Evolutionary conservation across 2,329 filamentous ascomycete species (phyloP), one percentile per base, ranked within the genome.

Genomic region (Periconia digitata): DNA sequence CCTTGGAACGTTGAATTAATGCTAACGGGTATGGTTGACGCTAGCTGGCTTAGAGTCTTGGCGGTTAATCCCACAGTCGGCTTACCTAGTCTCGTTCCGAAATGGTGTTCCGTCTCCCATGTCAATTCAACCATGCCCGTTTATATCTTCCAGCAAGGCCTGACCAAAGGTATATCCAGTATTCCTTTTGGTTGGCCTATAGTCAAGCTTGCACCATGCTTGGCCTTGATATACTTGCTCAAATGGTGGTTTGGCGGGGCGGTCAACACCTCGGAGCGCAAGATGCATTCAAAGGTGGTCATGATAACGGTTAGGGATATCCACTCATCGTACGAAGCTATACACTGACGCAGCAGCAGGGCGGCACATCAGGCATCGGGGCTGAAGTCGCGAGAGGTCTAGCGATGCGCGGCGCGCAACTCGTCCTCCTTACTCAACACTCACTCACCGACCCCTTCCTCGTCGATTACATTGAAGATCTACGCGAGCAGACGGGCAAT

Each of bases 341-440:
- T n/a, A 27, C 6, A 29, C 60, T 63, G 42, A 70, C 47, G 53
- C 2, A 1, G 22, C 4, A 15, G 15, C 41, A 87, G 85, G 86
- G 94, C 58, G 94, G 92, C 22, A 99, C 94, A 44, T 92, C 92
- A 39, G 94, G 94, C 13, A 88, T 99, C 67, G 94, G 94, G 42
- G 89, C 90, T 50, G 80, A 83, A 47, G 83, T 90, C 37, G 88
- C 87, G 5, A 78, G 83, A 55, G 83, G 86, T 49, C 82, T 99
- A 44, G 92, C 92, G 46, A 68, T 76, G 16, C 85, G 91, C 56
- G 94, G 94, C 56, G 92, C 92, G 40, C 95, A 99, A 75, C 78
- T 99, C 54, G 81, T 97, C 50, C 85, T 99, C 37, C 83, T 99
- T 43, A 95, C 92, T 6, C 89, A 89, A 55, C 84, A 92, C 62